A percentile compares a stretch with the other conserved stretches of the same genome.
These are phyloP conservation scores for Picochlorum costavermella DNA, from an alignment of 139 green algal species.

Conservation along the genomic window DNA sequence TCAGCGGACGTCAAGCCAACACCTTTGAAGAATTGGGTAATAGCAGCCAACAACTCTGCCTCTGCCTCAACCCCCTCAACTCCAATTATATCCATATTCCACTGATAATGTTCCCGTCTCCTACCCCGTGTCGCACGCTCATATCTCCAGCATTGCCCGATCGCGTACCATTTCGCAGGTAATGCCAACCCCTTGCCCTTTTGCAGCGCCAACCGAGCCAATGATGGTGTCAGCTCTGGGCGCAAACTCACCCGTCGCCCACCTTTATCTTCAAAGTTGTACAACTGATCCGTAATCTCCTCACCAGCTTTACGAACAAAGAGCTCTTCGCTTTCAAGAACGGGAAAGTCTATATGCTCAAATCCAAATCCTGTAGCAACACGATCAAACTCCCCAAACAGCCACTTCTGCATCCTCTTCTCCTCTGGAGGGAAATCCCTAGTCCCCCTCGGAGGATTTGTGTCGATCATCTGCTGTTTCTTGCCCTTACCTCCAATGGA, in stretches of 20 bases:
- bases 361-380: conserved; percentile 75
- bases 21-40: conserved; percentile 76
- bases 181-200: conserved; percentile 58
- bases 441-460: conserved; percentile 61
- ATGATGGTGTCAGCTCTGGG: conserved; percentile 91
- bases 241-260: conserved; percentile 75
- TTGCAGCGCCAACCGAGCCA: conserved; percentile 69
- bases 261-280: conserved; percentile 98
- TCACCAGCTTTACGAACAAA: conserved; percentile 95
- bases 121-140: conserved; percentile 87
- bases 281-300: conserved; percentile 97
- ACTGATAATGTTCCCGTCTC: conserved; percentile 96
- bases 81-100: conserved; percentile 96
- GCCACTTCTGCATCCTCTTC: conserved; percentile 84
- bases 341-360: conserved; percentile 89
- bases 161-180: conserved; percentile 93
- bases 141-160: conserved; percentile 94
- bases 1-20: conserved; percentile 68
- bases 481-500: background rate
- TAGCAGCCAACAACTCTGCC: conserved; percentile 88
- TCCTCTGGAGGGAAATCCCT: conserved; percentile 94
- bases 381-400: conserved; percentile 75
- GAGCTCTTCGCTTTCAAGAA: conserved; percentile 94
- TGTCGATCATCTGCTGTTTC: conserved; percentile 33
- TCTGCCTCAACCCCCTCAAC: conserved; percentile 80